These are phyloP conservation scores for Amanita fuliginea DNA, from an alignment of 768 basidiomycete species.

Conservation along the genomic window DNA sequence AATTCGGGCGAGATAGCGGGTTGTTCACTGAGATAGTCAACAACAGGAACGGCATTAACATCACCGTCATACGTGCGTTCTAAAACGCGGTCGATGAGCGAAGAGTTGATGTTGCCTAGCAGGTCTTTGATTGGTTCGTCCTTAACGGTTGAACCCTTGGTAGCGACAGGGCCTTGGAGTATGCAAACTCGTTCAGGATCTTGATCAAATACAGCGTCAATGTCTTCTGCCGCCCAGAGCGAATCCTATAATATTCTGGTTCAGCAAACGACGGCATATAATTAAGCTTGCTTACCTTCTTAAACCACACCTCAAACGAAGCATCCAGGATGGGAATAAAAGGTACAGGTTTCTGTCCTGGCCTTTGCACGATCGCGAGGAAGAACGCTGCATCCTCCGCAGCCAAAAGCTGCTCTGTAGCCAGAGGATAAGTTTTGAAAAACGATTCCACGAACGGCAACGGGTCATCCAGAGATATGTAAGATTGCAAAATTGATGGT, in stretches of 20 bases:
- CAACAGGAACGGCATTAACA: constrained; percentile 55
- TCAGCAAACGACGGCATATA: not conserved
- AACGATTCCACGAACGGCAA: constrained; percentile 66
- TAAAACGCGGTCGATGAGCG: constrained; percentile 70
- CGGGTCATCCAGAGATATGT: constrained; percentile 74
- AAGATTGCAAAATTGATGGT: constrained; percentile 80
- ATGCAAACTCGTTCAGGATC: constrained; percentile 98
- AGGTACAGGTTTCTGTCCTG: constrained; percentile 96
- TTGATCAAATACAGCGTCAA: constrained; percentile 97
- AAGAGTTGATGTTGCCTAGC: constrained; percentile 75
- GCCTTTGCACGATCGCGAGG: constrained; percentile 89
- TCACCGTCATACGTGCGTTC: constrained; percentile 73
- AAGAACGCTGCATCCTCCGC: constrained; percentile 94
- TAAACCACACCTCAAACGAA: constrained; percentile 97
- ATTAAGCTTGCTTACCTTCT: constrained; percentile 57
- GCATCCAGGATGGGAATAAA: constrained; percentile 95
- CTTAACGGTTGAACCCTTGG: constrained; percentile 74
- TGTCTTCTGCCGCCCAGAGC: constrained; percentile 95
- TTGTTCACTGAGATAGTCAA: constrained; percentile 68
- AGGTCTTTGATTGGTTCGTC: constrained; percentile 93
- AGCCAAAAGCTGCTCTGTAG: constrained; percentile 77
- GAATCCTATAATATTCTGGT: constrained; percentile 53
- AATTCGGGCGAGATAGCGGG: constrained; percentile 23
- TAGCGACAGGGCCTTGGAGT: constrained; percentile 93
- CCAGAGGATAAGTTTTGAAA: constrained; percentile 77